Percentiles rank a stretch among this genome's conserved stretches.
phyloP scores from a whole-genome alignment of 2,329 filamentous ascomycete genomes.

The Xylariaceae sp. region DNA sequence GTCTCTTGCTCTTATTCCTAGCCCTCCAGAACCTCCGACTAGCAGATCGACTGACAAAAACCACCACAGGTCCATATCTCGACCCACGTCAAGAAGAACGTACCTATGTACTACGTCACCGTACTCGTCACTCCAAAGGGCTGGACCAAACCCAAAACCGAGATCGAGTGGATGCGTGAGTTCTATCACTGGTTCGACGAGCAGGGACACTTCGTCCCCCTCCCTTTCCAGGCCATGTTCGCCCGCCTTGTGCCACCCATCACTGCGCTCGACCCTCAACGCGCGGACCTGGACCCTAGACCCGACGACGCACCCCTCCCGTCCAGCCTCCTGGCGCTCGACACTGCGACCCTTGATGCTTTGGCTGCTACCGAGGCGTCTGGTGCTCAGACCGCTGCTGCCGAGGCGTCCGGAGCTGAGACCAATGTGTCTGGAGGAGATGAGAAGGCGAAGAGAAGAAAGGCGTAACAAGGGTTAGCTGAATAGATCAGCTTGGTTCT shows the following conservation, averaged over 20 bases:
- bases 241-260: constrained; percentile 62
- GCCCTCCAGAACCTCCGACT: background rate
- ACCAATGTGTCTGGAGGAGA: constrained; percentile 12
- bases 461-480: constrained; percentile 22
- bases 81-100: constrained; percentile 70
- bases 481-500: constrained; percentile 1
- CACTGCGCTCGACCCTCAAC: constrained; percentile 59
- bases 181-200: constrained; percentile 76
- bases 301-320: background rate
- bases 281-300: constrained; percentile 34
- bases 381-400: constrained; percentile 15
- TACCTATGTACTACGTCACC: constrained; percentile 72
- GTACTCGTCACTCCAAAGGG: constrained; percentile 48
- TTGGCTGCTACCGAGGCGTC: constrained; percentile 26
- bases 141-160: constrained; percentile 38
- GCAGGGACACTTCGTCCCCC: constrained; percentile 63
- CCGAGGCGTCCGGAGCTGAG: constrained; percentile 24
- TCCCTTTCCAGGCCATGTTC: constrained; percentile 73
- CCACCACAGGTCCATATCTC: constrained; percentile 61
- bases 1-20: background rate
- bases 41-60: background rate
- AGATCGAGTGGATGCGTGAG: constrained; percentile 42
- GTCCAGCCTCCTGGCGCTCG: constrained; percentile 34
- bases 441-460: constrained; percentile 33
- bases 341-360: constrained; percentile 46